A percentile compares a stretch with the other conserved stretches of the same genome.
phyloP scores from a whole-genome alignment of 306 rosid species.

The Mimosa bimucronata region DNA sequence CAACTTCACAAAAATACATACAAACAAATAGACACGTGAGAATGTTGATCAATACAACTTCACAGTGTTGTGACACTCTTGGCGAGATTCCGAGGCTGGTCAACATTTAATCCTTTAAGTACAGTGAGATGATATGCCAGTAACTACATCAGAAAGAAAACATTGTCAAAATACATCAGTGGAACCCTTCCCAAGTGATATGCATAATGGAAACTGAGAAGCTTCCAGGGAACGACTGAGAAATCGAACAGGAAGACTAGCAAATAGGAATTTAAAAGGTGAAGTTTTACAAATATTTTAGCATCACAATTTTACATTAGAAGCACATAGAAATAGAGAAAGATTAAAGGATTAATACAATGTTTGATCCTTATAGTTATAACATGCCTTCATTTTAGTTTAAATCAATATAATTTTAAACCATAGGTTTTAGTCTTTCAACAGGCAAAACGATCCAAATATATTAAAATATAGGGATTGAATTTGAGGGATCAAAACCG shows the following conservation, averaged over 20 bases:
- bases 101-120: conserved; percentile 88
- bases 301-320: neutral
- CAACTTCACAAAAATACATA: conserved; percentile 28
- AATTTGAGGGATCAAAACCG: too few relatives aligned
- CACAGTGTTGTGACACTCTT: conserved; percentile 94
- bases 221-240: conserved; percentile 17
- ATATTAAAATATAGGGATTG: too few relatives aligned
- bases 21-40: neutral
- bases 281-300: neutral
- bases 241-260: conserved; percentile 30
- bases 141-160: conserved; percentile 61
- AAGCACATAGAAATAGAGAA: neutral
- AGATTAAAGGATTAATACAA: neutral
- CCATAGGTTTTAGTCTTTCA: too few relatives aligned
- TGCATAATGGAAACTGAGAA: conserved; percentile 6
- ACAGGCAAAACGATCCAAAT: too few relatives aligned
- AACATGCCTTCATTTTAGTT: too few relatives aligned
- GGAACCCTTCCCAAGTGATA: conserved; percentile 20
- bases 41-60: neutral
- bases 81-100: conserved; percentile 97
- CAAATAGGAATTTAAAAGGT: conserved; percentile 1
- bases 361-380: too few relatives aligned
- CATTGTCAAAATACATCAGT: neutral
- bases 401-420: too few relatives aligned
- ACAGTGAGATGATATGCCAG: conserved; percentile 98